Base-by-base conservation (phyloP, 129 eudicot genomes). In the Chrysanthemum lavandulifolium region DNA sequence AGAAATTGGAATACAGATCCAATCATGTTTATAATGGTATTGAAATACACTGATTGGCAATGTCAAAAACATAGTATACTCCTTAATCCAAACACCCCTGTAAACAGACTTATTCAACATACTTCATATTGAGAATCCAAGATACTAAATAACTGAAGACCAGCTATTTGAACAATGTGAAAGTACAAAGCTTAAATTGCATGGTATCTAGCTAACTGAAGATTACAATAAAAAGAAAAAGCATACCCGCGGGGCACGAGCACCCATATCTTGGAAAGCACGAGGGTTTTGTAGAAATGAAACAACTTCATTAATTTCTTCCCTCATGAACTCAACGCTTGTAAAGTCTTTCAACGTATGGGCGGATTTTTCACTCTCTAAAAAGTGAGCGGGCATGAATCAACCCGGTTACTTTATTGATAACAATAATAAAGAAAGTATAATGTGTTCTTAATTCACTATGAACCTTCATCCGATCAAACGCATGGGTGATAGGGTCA, bases 291-390 rank as follows among this genome's bases (percentile, higher is more conserved):
- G 94, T 67, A 92, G 79, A 82, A 89, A 92, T 40, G 96, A 86
- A 71, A 92, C 96, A 48, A 92, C 98, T 85, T 92, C 98, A 71
- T 92, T 85, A 40, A 92, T 84, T 82, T 92, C 98, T 81, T 92
- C 98, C 73, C 78, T 85, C 91, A 92, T 85, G 50, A 86, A 87
- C 36, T 89, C 96, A 65, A 92, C 79, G 54, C 91, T 92, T 16
- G 95, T 82, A 79, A 92, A 92, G 67, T 92, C 90, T 79, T 86
- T 85, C 87, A 82, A 47, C 79, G 79, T 78, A 92, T 89, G 47
- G 96, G 98, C 9, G 98, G 98, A 85, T 89, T 87, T 80, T 87
- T 92, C 65, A 92, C 91, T 77, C 98, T 87, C 98, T 92, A 84
- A 56, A 76, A 60, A 72, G 19, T 15, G 50, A 49, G 48, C 47